Conservation (phyloP, 2,329 filamentous ascomycete genomes). For the Epichloe baconii region DNA sequence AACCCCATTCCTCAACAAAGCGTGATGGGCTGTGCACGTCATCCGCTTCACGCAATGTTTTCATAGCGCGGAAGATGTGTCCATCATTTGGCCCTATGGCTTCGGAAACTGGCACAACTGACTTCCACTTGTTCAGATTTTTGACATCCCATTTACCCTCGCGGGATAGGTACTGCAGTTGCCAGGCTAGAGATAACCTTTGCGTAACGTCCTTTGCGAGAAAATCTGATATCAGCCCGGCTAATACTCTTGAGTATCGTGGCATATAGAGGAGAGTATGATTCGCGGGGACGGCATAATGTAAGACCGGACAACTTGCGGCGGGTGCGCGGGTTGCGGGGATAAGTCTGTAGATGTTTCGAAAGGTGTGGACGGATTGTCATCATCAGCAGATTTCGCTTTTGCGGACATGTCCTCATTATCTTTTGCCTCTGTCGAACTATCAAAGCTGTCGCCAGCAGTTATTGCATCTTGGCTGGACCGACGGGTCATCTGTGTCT, state of each 20-base stretch:
- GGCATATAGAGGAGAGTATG: constrained; percentile 79
- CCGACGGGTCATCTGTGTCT: not conserved
- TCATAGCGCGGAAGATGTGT: constrained; percentile 74
- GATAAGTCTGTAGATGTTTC: constrained; percentile 27
- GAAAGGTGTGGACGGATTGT: constrained; percentile 34
- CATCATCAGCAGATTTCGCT: constrained; percentile 23
- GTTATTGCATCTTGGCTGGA: not conserved
- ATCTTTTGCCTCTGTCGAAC: not conserved
- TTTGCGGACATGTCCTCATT: not conserved
- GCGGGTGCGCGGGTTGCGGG: constrained; percentile 33
- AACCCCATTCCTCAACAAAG: constrained; percentile 57
- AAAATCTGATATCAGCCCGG: constrained; percentile 74
- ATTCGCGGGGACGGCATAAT: constrained; percentile 61
- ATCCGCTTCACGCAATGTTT: constrained; percentile 84
- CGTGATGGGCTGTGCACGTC: constrained; percentile 62
- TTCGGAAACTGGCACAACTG: constrained; percentile 61
- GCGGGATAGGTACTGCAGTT: constrained; percentile 74
- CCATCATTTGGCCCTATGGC: constrained; percentile 45
- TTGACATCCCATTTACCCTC: constrained; percentile 98
- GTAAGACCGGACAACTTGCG: constrained; percentile 49
- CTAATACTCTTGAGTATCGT: constrained; percentile 58
- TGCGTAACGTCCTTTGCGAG: constrained; percentile 61
- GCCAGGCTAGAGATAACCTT: constrained; percentile 75
- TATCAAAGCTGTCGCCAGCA: not conserved
- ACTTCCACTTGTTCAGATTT: constrained; percentile 84